Base-by-base conservation (phyloP, 768 basidiomycete genomes). In the Gyrodon lividus region DNA sequence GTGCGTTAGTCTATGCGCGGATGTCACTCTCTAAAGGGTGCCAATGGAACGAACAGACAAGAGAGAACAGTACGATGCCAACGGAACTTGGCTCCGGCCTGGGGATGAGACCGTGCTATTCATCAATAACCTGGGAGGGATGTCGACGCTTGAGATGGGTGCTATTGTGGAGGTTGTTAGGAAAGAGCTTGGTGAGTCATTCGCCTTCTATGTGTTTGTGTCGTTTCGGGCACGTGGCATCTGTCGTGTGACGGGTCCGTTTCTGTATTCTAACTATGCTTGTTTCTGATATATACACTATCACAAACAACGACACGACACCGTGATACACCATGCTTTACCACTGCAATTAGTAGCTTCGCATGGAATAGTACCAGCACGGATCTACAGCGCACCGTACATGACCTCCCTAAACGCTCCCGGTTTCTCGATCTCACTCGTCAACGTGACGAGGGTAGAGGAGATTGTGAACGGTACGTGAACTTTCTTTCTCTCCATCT, bases 391-490 rank as follows among this genome's bases (percentile, higher is more conserved):
- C 6, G 76, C 78, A 4, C 63, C 76, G 2, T 83, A 76, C 63
- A 82, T 83, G 79, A 81, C 81, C 2, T 80, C 79, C 7, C 72
- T 83, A 52, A 82, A 82, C 59, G 78, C 78, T n/a, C 81, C 82
- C 1, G 80, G 80, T 22, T 77, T 82, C 59, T 81, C 79, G 2
- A 63, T 81, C 37, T 79, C 78, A 14, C 60, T 81, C 4, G 68
- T 81, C 12, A 81, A 82, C 55, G 56, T 75, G 22, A 71, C 75
- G n/a, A 64, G 61, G 31, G 43, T 49, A 20, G 38, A 63, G 17
- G 52, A 30, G 28, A 59, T 52, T 24, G 34, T 54, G 16, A 59
- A 59, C 28, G 40, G 54, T 53, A 45, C 10, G 37, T 22, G 13
- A 33, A 7, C 13, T n/a, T 13, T 3, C 22, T 23, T 16, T 42